Evolutionary conservation across 2,329 filamentous ascomycete species (phyloP).

Genomic region (Diaporthe ampelina): DNA sequence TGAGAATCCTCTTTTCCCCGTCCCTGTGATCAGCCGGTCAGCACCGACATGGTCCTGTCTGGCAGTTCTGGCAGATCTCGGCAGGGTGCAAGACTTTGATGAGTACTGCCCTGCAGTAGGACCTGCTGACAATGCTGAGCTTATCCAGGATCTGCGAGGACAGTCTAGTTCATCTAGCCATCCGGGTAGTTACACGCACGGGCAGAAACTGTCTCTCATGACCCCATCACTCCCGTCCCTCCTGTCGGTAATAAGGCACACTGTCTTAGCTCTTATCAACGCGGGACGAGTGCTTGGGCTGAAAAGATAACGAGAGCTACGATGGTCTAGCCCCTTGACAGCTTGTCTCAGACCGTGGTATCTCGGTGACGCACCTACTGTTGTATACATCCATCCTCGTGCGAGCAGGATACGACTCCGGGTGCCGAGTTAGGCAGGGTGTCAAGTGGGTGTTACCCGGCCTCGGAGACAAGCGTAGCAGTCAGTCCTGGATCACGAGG

Average conservation of each 20-base stretch:
- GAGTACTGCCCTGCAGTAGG: neutral
- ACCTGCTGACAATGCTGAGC: conserved; percentile 10
- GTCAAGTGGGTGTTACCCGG: conserved; percentile 3
- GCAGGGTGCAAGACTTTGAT: neutral
- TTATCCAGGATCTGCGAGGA: conserved; percentile 9
- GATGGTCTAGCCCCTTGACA: conserved; percentile 10
- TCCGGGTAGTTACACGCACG: neutral
- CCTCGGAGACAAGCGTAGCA: neutral
- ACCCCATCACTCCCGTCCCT: conserved; percentile 1
- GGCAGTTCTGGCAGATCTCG: neutral
- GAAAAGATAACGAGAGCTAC: neutral
- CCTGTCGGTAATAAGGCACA: neutral
- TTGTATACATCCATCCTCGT: neutral
- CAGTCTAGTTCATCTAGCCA: neutral
- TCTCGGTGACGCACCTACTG: neutral
- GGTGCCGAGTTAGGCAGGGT: neutral
- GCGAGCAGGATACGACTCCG: neutral
- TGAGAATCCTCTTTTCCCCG: neutral
- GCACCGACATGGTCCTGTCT: neutral
- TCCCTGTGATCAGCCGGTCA: conserved; percentile 10
- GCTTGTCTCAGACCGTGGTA: conserved; percentile 16
- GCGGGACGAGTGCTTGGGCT: neutral
- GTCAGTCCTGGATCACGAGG: conserved; percentile 6
- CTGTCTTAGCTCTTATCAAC: conserved; percentile 20
- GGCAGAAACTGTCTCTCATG: conserved; percentile 17